Evolutionary conservation across 2,329 filamentous ascomycete species (phyloP).

Genomic region (Exophiala lecanii-corni): DNA sequence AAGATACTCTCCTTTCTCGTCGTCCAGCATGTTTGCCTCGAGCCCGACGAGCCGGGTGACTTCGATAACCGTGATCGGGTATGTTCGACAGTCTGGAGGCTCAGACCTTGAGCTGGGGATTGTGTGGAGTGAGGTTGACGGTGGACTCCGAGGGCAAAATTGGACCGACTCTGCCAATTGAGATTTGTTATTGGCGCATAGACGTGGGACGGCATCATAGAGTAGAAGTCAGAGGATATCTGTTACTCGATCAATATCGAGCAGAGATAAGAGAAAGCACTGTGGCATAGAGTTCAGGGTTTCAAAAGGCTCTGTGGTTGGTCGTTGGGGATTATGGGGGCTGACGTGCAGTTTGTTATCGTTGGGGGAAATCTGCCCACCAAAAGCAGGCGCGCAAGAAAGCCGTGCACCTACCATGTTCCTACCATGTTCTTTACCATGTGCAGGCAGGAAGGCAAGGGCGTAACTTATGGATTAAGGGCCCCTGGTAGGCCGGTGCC

Average conservation of each 20-base stretch:
- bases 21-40: neutral
- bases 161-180: neutral
- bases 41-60: constrained; percentile 4
- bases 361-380: constrained; percentile 1
- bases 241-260: constrained; percentile 26
- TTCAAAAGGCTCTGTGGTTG: constrained; percentile 2
- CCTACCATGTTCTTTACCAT: too few species aligned
- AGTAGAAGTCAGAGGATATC: constrained; percentile 10
- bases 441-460: too few species aligned
- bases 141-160: constrained; percentile 14
- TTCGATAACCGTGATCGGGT: constrained; percentile 6
- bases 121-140: constrained; percentile 13
- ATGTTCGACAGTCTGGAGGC: constrained; percentile 4
- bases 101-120: neutral
- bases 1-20: too few species aligned
- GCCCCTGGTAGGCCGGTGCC: too few species aligned
- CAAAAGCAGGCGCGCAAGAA: too few species aligned
- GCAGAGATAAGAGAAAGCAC: constrained; percentile 17
- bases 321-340: neutral
- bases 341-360: neutral
- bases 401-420: too few species aligned
- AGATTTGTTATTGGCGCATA: constrained; percentile 11
- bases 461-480: too few species aligned
- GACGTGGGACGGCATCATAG: neutral
- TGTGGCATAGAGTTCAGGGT: constrained; percentile 4